Conservation (phyloP, 2,329 filamentous ascomycete genomes). For the Colletotrichum phormii region DNA sequence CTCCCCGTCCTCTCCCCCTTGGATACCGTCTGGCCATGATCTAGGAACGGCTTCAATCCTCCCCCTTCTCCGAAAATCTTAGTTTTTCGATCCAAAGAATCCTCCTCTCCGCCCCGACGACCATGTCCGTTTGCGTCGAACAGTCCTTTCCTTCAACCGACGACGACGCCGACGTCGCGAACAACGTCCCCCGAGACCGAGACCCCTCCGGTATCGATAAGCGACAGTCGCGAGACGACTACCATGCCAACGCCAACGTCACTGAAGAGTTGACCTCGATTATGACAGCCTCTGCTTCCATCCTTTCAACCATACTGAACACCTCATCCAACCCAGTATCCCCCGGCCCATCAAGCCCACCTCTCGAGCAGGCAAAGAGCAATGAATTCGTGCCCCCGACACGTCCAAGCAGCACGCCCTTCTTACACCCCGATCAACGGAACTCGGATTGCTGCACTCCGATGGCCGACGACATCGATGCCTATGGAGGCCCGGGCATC, state of each 20-base stretch:
- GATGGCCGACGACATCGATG: slow-evolving; percentile 42
- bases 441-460: slow-evolving; percentile 53
- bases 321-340: slow-evolving; percentile 66
- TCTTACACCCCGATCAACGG: slow-evolving; percentile 65
- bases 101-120: background rate
- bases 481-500: slow-evolving; percentile 42
- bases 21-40: slow-evolving; percentile 30
- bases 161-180: slow-evolving; percentile 34
- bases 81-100: slow-evolving; percentile 24
- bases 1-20: background rate
- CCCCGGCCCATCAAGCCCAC: slow-evolving; percentile 64
- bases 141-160: slow-evolving; percentile 25
- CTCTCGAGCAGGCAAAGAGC: slow-evolving; percentile 58
- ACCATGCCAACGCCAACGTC: slow-evolving; percentile 33
- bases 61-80: slow-evolving; percentile 9
- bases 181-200: slow-evolving; percentile 23
- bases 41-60: slow-evolving; percentile 15
- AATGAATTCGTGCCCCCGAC: slow-evolving; percentile 62
- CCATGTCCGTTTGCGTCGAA: slow-evolving; percentile 37
- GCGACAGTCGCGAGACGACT: slow-evolving; percentile 37
- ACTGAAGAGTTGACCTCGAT: slow-evolving; percentile 48
- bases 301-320: slow-evolving; percentile 50
- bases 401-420: slow-evolving; percentile 70
- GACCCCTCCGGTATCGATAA: slow-evolving; percentile 29
- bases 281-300: slow-evolving; percentile 51